Base-by-base conservation (phyloP, 1,284 basidiomycete species). In the Ustilago lituana region DNA sequence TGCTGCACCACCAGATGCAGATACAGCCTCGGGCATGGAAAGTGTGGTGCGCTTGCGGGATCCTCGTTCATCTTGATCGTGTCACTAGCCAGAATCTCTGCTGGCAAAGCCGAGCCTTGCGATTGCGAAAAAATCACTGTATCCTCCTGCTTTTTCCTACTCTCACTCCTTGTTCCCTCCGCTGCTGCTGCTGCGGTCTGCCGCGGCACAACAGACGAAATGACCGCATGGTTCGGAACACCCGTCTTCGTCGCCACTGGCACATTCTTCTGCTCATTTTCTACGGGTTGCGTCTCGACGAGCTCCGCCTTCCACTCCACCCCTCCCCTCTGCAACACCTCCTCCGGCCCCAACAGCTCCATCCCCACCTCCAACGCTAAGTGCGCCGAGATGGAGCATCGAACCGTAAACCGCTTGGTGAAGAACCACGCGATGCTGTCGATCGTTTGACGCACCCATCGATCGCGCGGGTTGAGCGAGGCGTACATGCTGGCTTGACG, bases 251-350 rank as follows among this genome's bases (percentile, higher is more conserved):
- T 33, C 24, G 14, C 26, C 8, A 1, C 44, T 11, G n/a, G n/a
- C n/a, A n/a, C n/a, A n/a, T 39, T 14, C 14, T 31, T 40, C 8
- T n/a, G 14, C 17, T n/a, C 24, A 4, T 17, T 10, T 4, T 11
- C 33, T 14, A 48, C 14, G 0, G 17, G 10, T 2, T 31, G 3
- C 12, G 36, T 37, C 2, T 65, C 55, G 7, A 71, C 63, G 33
- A 62, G 26, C 19, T 66, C 51, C 1, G 68, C 68, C 35, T 59
- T 38, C 68, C 68, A 71, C 37, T 62, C 59, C 0, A 71, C 63
- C 15, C 63, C 63, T 15, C 68, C 68, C 5, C 20, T n/a, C 12
- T 27, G 14, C 23, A 71, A 48, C 14, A 62, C 63, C 33, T 56
- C 46, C 36, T 72, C 69, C 5, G 64, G 59, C 0, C 33, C 52